Conservation (phyloP, 1,139 yeast species). For the Saccharomyces pastorianus region DNA sequence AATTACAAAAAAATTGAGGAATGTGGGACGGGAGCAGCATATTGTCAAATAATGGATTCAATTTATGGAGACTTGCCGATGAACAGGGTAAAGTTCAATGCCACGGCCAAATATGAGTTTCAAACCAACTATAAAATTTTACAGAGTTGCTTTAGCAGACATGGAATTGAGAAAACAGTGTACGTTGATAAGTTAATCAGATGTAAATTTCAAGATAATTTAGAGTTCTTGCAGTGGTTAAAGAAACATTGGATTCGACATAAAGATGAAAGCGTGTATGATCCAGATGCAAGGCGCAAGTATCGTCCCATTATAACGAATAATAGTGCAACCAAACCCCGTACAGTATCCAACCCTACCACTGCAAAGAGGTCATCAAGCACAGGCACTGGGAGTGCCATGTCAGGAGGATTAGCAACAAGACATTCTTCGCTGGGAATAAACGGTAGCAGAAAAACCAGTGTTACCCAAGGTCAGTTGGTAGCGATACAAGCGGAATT, state of each 20-base stretch:
- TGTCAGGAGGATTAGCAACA: neutral
- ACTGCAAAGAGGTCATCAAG: constrained; percentile 1
- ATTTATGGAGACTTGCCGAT: constrained; percentile 76
- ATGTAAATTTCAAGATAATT: constrained; percentile 87
- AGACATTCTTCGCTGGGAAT: neutral
- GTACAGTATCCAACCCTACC: constrained; percentile 2
- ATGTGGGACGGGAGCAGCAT: constrained; percentile 93
- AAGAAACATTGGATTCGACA: constrained; percentile 74
- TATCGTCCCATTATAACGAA: constrained; percentile 27
- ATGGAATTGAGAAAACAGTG: constrained; percentile 62
- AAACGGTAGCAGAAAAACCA: constrained; percentile 18
- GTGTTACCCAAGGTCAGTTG: constrained; percentile 17
- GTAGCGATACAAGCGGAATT: constrained; percentile 32
- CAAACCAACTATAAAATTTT: constrained; percentile 75
- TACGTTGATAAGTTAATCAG: constrained; percentile 77
- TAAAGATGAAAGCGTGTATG: constrained; percentile 61
- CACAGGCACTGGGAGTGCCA: neutral
- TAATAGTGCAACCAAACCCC: constrained; percentile 11
- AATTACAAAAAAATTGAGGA: constrained; percentile 76
- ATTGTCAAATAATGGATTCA: constrained; percentile 85
- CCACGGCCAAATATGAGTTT: constrained; percentile 67
- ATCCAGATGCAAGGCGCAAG: constrained; percentile 52
- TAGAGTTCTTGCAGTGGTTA: constrained; percentile 91
- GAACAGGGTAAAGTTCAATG: constrained; percentile 63
- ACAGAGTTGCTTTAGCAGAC: constrained; percentile 67